These are phyloP conservation scores for Dryas alaskensis DNA, from an alignment of 306 rosid species.

Conservation along the genomic window DNA sequence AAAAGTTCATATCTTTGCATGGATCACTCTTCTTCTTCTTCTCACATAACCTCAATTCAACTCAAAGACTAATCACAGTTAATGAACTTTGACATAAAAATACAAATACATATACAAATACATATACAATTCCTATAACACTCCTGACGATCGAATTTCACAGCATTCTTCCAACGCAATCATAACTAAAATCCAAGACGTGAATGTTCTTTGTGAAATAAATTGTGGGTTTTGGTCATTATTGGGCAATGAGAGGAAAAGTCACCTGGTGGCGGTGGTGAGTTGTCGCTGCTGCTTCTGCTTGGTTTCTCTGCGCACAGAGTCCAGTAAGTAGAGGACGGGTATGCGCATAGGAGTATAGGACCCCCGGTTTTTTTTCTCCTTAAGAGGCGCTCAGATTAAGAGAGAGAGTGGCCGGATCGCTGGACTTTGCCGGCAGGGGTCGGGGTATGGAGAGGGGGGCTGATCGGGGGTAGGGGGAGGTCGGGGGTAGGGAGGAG, in stretches of 20 bases:
- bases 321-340: neutral
- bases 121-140: neutral
- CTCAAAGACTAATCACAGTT: neutral
- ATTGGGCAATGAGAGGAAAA: neutral
- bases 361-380: too few species aligned
- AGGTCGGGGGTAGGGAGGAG: too few species aligned
- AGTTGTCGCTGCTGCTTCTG: neutral
- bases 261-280: constrained; percentile 4
- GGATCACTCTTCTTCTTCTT: constrained; percentile 19
- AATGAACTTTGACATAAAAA: neutral
- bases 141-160: neutral
- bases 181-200: constrained; percentile 5
- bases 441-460: too few species aligned
- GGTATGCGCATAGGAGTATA: neutral
- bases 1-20: neutral
- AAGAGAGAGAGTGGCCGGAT: too few species aligned
- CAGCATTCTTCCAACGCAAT: neutral
- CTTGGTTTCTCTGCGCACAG: neutral
- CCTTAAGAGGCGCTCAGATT: too few species aligned
- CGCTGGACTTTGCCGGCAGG: too few species aligned
- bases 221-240: neutral
- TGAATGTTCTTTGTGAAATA: neutral
- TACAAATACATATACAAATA: neutral
- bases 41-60: neutral
- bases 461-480: too few species aligned